These are phyloP conservation scores for Toxicodendron radicans DNA, from an alignment of 345 rosid genomes.

Conservation along the genomic window DNA sequence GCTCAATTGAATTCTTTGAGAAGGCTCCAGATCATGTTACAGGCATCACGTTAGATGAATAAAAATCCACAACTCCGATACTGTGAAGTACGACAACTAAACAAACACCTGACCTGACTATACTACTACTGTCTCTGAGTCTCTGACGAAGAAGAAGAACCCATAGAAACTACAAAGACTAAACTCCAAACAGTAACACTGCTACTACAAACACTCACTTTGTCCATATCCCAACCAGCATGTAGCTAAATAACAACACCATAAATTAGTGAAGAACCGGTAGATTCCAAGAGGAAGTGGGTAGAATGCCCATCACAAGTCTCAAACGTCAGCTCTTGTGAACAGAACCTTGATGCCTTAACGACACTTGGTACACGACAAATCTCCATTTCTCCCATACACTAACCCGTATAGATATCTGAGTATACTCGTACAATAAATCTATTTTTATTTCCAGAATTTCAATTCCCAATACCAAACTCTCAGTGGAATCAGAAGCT, in stretches of 20 bases:
- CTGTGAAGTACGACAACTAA: neutral
- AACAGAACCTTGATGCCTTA: constrained; percentile 25
- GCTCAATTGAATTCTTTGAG: too few species aligned
- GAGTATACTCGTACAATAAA: neutral
- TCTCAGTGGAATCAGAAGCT: constrained; percentile 17
- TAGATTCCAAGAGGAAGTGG: constrained; percentile 21
- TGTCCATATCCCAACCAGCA: constrained; percentile 22
- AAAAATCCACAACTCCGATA: too few species aligned
- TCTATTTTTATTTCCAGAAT: neutral
- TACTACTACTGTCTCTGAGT: too few species aligned
- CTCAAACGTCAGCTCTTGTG: constrained; percentile 18
- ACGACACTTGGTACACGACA: constrained; percentile 44
- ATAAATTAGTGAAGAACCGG: neutral
- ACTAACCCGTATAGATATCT: constrained; percentile 2
- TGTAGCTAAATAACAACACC: constrained; percentile 22
- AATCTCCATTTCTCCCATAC: constrained; percentile 7
- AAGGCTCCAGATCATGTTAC: too few species aligned
- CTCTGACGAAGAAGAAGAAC: constrained; percentile 3
- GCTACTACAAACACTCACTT: neutral
- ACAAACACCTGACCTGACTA: too few species aligned
- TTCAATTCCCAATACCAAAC: constrained; percentile 28
- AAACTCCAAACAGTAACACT: constrained; percentile 27
- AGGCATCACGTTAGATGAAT: too few species aligned
- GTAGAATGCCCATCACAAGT: neutral
- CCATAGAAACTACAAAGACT: constrained; percentile 27